Evolutionary conservation across 768 basidiomycete species (phyloP).

Genomic region (Serendipita sp.): DNA sequence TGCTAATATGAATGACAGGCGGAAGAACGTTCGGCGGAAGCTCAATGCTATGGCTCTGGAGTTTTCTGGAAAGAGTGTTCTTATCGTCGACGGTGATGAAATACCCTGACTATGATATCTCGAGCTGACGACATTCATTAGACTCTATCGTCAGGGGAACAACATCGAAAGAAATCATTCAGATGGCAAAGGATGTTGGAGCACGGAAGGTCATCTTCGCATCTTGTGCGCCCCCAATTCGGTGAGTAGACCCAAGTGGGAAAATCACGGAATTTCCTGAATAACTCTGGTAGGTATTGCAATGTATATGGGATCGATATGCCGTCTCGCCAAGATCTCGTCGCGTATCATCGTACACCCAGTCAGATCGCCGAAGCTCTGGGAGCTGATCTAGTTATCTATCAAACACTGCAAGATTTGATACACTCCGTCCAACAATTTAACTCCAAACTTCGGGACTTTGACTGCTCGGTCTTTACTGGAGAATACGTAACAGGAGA

Average conservation of each 20-base stretch:
- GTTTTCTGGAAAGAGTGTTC: conserved; percentile 79
- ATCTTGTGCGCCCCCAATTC: conserved; percentile 92
- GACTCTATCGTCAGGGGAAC: conserved; percentile 98
- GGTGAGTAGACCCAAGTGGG: conserved; percentile 28
- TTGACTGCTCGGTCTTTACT: conserved; percentile 97
- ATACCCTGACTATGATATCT: background rate
- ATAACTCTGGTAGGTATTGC: conserved; percentile 37
- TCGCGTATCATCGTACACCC: conserved; percentile 62
- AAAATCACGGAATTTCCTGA: background rate
- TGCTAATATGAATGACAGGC: conserved; percentile 27
- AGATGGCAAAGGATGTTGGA: conserved; percentile 98
- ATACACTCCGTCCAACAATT: conserved; percentile 70
- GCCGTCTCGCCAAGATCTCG: conserved; percentile 89
- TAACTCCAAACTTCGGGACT: conserved; percentile 57
- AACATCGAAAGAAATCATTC: conserved; percentile 95
- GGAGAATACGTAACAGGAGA: conserved; percentile 95
- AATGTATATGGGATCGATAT: conserved; percentile 99
- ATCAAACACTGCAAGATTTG: conserved; percentile 83
- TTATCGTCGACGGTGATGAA: conserved; percentile 79
- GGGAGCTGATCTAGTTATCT: conserved; percentile 91
- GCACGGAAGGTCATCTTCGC: conserved; percentile 93
- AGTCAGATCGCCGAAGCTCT: conserved; percentile 64
- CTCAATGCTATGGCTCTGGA: conserved; percentile 98
- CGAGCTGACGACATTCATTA: conserved; percentile 19
- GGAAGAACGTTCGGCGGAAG: conserved; percentile 88